These are phyloP conservation scores for Cystobasidiopsis lactophilus DNA, from an alignment of 768 basidiomycete genomes.

Conservation along the genomic window DNA sequence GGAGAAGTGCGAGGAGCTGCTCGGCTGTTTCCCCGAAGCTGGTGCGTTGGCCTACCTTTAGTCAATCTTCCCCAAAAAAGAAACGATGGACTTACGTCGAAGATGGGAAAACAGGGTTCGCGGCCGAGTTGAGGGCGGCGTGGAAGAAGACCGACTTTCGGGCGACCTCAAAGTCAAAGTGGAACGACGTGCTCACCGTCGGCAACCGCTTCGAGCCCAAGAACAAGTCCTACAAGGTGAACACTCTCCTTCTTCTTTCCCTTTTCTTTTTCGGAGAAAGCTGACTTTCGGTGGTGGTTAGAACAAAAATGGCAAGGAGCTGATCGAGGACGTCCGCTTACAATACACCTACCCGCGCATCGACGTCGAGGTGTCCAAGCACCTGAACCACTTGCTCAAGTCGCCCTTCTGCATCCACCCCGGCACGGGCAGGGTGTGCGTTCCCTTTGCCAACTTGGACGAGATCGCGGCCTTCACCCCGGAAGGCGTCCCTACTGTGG, in stretches of 20 bases:
- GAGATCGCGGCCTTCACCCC: constrained; percentile 65
- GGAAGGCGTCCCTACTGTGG: constrained; percentile 60
- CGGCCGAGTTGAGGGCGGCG: background rate
- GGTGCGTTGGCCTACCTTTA: constrained; percentile 19
- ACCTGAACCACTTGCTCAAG: constrained; percentile 91
- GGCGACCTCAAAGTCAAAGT: constrained; percentile 45
- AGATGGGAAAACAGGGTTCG: no score
- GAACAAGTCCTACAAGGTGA: no score
- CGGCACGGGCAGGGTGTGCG: constrained; percentile 82
- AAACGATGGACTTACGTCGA: no score
- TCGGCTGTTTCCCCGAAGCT: constrained; percentile 50
- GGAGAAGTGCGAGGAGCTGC: constrained; percentile 49
- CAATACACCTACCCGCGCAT: constrained; percentile 91
- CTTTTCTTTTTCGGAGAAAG: no score
- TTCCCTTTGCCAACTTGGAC: constrained; percentile 55
- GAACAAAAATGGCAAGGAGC: constrained; percentile 16
- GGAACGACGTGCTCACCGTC: constrained; percentile 41
- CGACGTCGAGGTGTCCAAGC: constrained; percentile 91
- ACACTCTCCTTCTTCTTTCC: no score
- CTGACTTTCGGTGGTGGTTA: background rate
- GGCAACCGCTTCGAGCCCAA: no score
- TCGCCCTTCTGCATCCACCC: constrained; percentile 95
- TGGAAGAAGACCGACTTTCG: constrained; percentile 24
- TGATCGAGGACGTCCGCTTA: constrained; percentile 68
- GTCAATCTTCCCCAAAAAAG: no score